Conservation (phyloP, 2,329 filamentous ascomycete genomes). For the Aspergillus caelatus region DNA sequence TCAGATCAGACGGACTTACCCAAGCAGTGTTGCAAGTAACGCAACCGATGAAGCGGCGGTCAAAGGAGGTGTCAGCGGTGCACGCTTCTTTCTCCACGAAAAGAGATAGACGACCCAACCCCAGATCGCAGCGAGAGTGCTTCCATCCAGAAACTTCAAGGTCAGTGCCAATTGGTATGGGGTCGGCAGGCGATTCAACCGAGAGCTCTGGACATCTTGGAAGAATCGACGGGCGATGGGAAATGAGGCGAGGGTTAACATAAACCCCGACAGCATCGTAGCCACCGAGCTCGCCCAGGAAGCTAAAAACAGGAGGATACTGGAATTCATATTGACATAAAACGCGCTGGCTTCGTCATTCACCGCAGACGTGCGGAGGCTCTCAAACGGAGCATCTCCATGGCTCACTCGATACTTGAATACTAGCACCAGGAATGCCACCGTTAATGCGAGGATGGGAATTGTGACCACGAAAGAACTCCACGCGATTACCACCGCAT, state of each 20-base stretch:
- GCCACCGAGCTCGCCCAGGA: slow-evolving; percentile 23
- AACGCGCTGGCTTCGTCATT: not conserved
- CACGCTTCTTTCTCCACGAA: slow-evolving; percentile 15
- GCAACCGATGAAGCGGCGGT: slow-evolving; percentile 4
- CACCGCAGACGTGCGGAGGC: not conserved
- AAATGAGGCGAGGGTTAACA: slow-evolving; percentile 28
- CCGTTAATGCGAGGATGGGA: slow-evolving; percentile 10
- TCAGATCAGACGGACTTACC: not conserved
- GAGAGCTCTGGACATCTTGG: slow-evolving; percentile 6
- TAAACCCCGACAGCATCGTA: slow-evolving; percentile 24
- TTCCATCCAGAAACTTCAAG: slow-evolving; percentile 20
- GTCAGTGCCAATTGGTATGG: slow-evolving; percentile 23
- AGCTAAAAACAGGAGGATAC: slow-evolving; percentile 10
- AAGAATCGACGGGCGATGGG: slow-evolving; percentile 20
- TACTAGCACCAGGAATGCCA: slow-evolving; percentile 10
- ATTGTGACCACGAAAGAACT: slow-evolving; percentile 12
- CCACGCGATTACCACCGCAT: not conserved
- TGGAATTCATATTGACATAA: slow-evolving; percentile 15
- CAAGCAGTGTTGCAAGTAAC: not conserved
- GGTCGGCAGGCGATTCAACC: slow-evolving; percentile 17
- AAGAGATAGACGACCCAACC: slow-evolving; percentile 18
- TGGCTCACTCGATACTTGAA: slow-evolving; percentile 10
- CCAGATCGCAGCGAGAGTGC: slow-evolving; percentile 18
- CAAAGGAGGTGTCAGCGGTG: slow-evolving; percentile 13
- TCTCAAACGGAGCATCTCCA: not conserved